Conservation (phyloP, 1,284 basidiomycete species). For the Sanghuangporus baumii region DNA sequence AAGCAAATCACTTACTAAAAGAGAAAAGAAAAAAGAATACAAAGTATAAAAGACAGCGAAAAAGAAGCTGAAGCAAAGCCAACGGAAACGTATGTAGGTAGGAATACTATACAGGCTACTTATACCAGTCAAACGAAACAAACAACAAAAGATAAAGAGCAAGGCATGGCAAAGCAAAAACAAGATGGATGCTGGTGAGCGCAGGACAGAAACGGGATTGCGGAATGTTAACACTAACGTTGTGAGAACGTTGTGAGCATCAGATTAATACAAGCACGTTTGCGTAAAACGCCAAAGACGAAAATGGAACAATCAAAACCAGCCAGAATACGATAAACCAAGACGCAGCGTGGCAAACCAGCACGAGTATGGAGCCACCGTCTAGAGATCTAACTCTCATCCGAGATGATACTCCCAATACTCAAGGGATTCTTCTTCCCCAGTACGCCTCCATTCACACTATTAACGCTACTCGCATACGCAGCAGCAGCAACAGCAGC, state of each 20-base stretch:
- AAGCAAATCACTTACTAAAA: neutral
- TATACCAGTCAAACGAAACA: neutral
- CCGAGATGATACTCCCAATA: constrained; percentile 68
- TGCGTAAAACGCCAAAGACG: neutral
- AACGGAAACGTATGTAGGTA: neutral
- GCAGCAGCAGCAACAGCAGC: neutral
- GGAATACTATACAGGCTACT: neutral
- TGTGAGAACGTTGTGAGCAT: neutral
- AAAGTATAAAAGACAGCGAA: neutral
- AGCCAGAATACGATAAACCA: neutral
- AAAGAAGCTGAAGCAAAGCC: neutral
- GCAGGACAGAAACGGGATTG: neutral
- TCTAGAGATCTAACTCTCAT: constrained; percentile 27
- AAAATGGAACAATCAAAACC: neutral
- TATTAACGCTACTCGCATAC: neutral
- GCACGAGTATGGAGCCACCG: neutral
- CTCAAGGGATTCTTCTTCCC: constrained; percentile 61
- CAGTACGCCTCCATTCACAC: constrained; percentile 13
- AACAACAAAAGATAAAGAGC: neutral
- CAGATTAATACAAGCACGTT: neutral
- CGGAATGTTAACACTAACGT: neutral
- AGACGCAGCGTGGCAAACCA: neutral
- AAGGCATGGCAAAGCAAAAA: neutral
- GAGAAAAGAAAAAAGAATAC: neutral
- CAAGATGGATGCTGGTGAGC: neutral